These are phyloP conservation scores for Aspergillus piperis DNA, from an alignment of 2,329 filamentous ascomycete genomes.

Conservation along the genomic window DNA sequence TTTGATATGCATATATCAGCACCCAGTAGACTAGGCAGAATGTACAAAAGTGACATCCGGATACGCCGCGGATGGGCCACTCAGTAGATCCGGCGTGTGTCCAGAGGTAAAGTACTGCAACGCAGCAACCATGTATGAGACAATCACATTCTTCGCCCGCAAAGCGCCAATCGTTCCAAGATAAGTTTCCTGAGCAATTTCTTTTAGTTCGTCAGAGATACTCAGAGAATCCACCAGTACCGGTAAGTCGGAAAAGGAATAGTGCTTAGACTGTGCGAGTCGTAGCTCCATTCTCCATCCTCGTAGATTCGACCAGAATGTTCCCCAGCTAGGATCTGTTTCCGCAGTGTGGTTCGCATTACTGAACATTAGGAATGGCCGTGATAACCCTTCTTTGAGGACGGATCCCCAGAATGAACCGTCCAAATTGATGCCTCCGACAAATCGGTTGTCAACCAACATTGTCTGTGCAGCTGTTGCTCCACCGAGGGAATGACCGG, in stretches of 20 bases:
- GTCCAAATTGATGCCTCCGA: slow-evolving; percentile 24
- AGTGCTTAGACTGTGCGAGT: slow-evolving; percentile 19
- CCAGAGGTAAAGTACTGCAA: background rate
- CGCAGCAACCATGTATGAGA: background rate
- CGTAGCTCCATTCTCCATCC: slow-evolving; percentile 22
- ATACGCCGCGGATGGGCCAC: background rate
- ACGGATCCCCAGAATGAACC: slow-evolving; percentile 21
- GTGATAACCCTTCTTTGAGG: slow-evolving; percentile 7
- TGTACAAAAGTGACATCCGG: background rate
- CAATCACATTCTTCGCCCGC: background rate
- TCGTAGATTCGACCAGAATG: slow-evolving; percentile 12
- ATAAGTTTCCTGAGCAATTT: background rate
- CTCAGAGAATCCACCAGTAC: background rate
- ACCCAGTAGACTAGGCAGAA: background rate
- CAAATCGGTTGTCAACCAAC: slow-evolving; percentile 18
- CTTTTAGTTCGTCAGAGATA: background rate
- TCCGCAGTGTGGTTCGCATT: slow-evolving; percentile 19
- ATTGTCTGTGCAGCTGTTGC: slow-evolving; percentile 23
- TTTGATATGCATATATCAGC: too few relatives aligned
- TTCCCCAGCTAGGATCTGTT: slow-evolving; percentile 19
- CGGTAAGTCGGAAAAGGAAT: slow-evolving; percentile 22
- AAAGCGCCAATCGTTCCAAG: background rate
- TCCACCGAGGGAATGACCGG: slow-evolving; percentile 28
- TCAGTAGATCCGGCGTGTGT: background rate
- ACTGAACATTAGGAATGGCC: slow-evolving; percentile 20